A percentile compares a stretch with the other conserved stretches of the same genome.
Conservation (phyloP, 2,329 filamentous ascomycete genomes). For the Colletotrichum sublineola region DNA sequence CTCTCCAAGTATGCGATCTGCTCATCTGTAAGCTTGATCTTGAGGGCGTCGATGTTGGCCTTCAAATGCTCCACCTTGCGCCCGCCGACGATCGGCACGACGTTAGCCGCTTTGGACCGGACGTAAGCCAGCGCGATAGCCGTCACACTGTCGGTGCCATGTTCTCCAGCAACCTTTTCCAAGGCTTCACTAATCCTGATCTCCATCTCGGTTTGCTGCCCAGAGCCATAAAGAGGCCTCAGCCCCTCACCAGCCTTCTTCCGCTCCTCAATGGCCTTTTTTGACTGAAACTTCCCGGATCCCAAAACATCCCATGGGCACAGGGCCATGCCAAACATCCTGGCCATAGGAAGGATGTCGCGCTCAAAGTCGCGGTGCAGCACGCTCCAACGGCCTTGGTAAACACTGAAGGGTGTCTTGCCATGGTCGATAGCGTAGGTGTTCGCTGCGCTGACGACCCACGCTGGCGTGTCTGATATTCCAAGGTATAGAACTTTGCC, state of each 20-base stretch:
- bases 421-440: slow-evolving; percentile 53
- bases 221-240: slow-evolving; percentile 45
- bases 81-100: slow-evolving; percentile 67
- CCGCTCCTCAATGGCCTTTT: slow-evolving; percentile 51
- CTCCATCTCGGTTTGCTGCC: slow-evolving; percentile 62
- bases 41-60: slow-evolving; percentile 69
- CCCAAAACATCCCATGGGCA: slow-evolving; percentile 72
- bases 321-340: slow-evolving; percentile 62
- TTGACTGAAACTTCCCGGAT: slow-evolving; percentile 64
- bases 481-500: slow-evolving; percentile 59
- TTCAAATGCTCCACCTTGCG: slow-evolving; percentile 65
- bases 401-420: slow-evolving; percentile 54
- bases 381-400: slow-evolving; percentile 56
- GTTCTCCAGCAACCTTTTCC: slow-evolving; percentile 69
- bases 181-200: slow-evolving; percentile 68
- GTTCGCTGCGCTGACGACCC: slow-evolving; percentile 56
- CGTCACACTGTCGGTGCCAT: slow-evolving; percentile 69
- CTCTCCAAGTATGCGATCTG: slow-evolving; percentile 68
- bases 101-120: slow-evolving; percentile 63
- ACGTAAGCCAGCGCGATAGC: slow-evolving; percentile 69
- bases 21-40: slow-evolving; percentile 61
- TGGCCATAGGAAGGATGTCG: slow-evolving; percentile 59
- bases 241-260: slow-evolving; percentile 55
- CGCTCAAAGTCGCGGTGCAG: slow-evolving; percentile 54
- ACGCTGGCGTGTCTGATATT: slow-evolving; percentile 56